phyloP scores from a whole-genome alignment of 129 eudicot genomes.

The Glebionis coronaria region DNA sequence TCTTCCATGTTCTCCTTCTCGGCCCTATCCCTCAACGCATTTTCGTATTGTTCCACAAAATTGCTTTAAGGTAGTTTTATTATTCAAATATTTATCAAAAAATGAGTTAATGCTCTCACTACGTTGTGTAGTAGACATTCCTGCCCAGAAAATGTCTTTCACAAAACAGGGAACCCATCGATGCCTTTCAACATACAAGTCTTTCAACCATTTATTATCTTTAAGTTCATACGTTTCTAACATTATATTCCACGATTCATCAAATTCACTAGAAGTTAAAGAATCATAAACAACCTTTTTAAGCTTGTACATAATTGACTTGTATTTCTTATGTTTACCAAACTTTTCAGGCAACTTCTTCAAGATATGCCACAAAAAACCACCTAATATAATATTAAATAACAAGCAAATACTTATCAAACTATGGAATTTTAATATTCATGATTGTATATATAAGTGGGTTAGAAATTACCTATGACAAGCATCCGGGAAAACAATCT shows the following conservation, averaged over 20 bases:
- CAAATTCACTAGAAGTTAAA: not conserved
- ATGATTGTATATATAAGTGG: not conserved
- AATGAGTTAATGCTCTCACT: slow-evolving; percentile 84
- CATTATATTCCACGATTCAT: not conserved
- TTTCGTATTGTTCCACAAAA: not conserved
- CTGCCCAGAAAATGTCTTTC: slow-evolving; percentile 59
- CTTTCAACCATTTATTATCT: slow-evolving; percentile 33
- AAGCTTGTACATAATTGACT: not conserved
- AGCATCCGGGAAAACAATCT: not conserved
- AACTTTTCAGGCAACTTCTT: too few species aligned
- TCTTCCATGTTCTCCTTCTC: not conserved
- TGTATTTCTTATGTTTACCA: too few species aligned
- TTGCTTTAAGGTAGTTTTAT: slow-evolving; percentile 46
- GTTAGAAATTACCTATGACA: not conserved
- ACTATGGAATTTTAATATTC: too few species aligned
- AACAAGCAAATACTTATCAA: too few species aligned
- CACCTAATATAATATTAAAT: too few species aligned
- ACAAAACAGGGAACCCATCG: slow-evolving; percentile 68
- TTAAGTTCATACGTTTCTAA: not conserved
- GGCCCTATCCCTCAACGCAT: not conserved
- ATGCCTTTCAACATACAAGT: slow-evolving; percentile 54
- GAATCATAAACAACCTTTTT: not conserved
- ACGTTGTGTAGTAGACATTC: slow-evolving; percentile 72
- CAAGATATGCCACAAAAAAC: not conserved
- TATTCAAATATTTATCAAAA: slow-evolving; percentile 81